Evolutionary conservation across 768 basidiomycete genomes (phyloP).

Genomic region (Suillus decipiens): DNA sequence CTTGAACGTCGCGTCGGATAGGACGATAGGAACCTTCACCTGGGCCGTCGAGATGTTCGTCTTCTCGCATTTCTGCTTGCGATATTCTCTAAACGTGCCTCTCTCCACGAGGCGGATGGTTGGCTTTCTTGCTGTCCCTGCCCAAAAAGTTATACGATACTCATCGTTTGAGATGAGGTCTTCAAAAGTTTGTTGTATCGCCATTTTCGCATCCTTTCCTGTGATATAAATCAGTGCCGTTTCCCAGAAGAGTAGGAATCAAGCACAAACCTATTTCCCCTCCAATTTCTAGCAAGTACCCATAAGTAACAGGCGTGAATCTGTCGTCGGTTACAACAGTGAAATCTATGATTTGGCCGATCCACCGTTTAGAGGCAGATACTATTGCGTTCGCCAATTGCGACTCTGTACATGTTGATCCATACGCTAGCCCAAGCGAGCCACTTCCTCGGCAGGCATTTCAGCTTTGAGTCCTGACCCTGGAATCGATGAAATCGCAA

Average conservation of each 20-base stretch:
- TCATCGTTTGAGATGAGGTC: not conserved
- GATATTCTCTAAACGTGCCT: conserved; percentile 13
- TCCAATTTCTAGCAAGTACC: conserved; percentile 12
- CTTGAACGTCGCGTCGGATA: conserved; percentile 1
- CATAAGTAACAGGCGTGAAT: not conserved
- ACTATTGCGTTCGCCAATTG: conserved; percentile 3
- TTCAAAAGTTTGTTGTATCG: not conserved
- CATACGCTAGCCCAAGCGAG: conserved; percentile 7
- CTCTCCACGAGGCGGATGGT: conserved; percentile 5
- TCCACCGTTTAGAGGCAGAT: conserved; percentile 4
- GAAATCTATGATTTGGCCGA: conserved; percentile 10
- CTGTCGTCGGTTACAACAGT: conserved; percentile 11
- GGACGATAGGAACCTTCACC: conserved; percentile 12
- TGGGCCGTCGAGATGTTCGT: conserved; percentile 1
- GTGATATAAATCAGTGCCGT: not conserved
- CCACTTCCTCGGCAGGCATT: conserved; percentile 9
- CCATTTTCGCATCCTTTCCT: not conserved
- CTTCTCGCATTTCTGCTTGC: conserved; percentile 7
- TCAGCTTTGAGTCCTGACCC: not conserved
- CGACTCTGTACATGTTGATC: conserved; percentile 1
- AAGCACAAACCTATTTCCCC: conserved; percentile 2
- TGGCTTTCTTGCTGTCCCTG: not conserved
- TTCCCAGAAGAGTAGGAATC: not conserved
- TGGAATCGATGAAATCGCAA: not conserved
- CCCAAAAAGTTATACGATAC: not conserved